Evolutionary conservation across 495 filamentous ascomycete species (phyloP), one percentile per base, ranked within the genome.

Genomic region (Penicillium robsamsonii): DNA sequence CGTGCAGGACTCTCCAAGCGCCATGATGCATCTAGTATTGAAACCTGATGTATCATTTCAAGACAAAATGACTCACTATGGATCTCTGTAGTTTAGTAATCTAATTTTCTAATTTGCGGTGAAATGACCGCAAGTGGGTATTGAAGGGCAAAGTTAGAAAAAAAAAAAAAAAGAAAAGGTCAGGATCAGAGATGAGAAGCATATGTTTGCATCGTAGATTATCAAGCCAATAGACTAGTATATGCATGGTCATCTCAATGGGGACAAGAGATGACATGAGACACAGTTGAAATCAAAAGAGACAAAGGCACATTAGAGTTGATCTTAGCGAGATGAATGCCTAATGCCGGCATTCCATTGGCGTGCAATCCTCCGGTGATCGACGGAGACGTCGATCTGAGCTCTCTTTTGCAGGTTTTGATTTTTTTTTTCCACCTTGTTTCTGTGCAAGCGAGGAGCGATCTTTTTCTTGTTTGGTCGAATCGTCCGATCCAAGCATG

Each of bases 371-470:
- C 58, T 67, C 70, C 66, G 67, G 65, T 68, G 71, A 73, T 75
- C 70, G 65, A 63, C 70, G 68, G 68, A 70, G 71, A 68, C 67
- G 70, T 68, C 61, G 61, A 66, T 70, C 67, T 57, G 63, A 45
- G 52, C 42, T 46, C 31, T 46, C 22, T 45, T 22, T 51, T 18
- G 29, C 8, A 7, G 7, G 9, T 11, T 20, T 52, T 48, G 7
- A 22, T 40, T 22, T 30, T 9, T 11, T 15, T 9, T 20, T 29
- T 44, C 13, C 30, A 13, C 25, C 4, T 46, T 17, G 15, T 42
- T 37, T 37, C 35, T 2, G 22, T 47, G 46, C 54, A 48, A 27
- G 25, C 40, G 46, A 58, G 59, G 52, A 27, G 25, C 25, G 17
- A 57, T 57, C 40, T 50, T 48, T 62, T 38, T 24, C 59, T 48